Conservation (phyloP, 2,329 filamentous ascomycete genomes). For the Aspergillus carbonarius region DNA sequence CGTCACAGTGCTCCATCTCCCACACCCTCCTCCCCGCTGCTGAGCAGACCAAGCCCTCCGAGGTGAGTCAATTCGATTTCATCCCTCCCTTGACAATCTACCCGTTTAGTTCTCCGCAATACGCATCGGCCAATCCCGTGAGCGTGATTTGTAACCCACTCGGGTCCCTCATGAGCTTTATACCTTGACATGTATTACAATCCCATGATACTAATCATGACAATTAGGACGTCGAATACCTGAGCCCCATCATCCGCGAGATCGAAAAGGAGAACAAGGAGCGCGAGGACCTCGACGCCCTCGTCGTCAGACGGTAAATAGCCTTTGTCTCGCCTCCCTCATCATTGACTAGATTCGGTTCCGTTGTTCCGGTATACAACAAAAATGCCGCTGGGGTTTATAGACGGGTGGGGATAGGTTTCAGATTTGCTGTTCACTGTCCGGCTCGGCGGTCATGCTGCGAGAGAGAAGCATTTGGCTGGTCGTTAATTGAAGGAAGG, state of each 20-base stretch:
- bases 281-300: conserved; percentile 66
- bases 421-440: conserved; percentile 22
- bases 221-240: conserved; percentile 64
- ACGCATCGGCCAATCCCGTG: conserved; percentile 36
- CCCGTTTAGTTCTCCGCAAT: conserved; percentile 27
- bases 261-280: conserved; percentile 68
- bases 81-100: conserved; percentile 10
- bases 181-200: not conserved
- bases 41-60: conserved; percentile 67
- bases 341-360: conserved; percentile 17
- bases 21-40: conserved; percentile 64
- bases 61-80: conserved; percentile 51
- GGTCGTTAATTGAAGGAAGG: conserved; percentile 19
- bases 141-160: conserved; percentile 36
- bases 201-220: conserved; percentile 5
- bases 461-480: conserved; percentile 20
- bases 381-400: conserved; percentile 12
- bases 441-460: conserved; percentile 16
- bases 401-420: conserved; percentile 20
- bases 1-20: conserved; percentile 60
- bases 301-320: conserved; percentile 56
- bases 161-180: conserved; percentile 1
- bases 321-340: not conserved
- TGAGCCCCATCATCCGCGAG: conserved; percentile 66
- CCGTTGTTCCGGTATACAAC: conserved; percentile 20